Conservation (phyloP, 305 asterid genomes). For the Solanum aculeatissimum region DNA sequence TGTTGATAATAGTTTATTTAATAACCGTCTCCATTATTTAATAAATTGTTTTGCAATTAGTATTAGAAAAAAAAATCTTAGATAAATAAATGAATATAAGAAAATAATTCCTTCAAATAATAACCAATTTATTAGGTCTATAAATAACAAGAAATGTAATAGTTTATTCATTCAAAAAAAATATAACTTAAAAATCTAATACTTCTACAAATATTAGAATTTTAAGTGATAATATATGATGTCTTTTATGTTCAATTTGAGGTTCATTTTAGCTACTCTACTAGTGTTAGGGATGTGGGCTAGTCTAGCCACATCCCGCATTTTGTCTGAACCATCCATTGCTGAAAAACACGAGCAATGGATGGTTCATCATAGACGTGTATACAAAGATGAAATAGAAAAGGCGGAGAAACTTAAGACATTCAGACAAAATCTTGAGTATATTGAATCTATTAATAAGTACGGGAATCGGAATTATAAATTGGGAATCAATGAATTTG, state of each 20-base stretch:
- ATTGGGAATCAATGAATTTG: neutral
- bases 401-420: neutral
- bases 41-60: no score
- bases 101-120: neutral
- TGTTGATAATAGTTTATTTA: no score
- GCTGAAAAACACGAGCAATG: neutral
- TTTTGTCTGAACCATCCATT: neutral
- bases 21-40: no score
- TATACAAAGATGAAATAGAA: neutral
- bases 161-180: neutral
- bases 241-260: neutral
- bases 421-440: neutral
- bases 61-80: no score
- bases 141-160: neutral
- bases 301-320: neutral
- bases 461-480: neutral
- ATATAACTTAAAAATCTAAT: neutral
- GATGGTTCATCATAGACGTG: neutral
- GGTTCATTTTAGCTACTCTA: neutral
- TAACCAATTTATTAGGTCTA: neutral
- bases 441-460: neutral
- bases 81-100: neutral
- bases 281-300: neutral
- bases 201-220: neutral
- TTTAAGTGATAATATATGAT: neutral